These are phyloP conservation scores for Zygoascus hellenicus DNA, from an alignment of 1,139 yeast species.

Conservation along the genomic window DNA sequence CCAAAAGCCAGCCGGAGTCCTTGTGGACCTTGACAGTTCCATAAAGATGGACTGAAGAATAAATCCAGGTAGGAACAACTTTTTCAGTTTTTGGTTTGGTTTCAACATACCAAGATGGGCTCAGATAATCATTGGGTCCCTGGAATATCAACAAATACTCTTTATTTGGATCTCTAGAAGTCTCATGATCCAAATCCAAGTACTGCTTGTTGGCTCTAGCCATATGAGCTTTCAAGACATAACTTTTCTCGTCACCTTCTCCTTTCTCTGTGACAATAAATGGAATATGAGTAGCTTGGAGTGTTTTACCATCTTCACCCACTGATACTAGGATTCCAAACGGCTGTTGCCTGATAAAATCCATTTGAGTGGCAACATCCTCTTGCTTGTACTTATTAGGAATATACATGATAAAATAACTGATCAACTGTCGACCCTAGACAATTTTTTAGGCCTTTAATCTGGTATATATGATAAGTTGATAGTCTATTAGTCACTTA, in stretches of 20 bases:
- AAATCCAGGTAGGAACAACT: slow-evolving; percentile 71
- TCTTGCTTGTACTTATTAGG: slow-evolving; percentile 7
- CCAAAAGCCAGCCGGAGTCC: slow-evolving; percentile 40
- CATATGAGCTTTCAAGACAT: slow-evolving; percentile 48
- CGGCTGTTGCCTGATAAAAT: slow-evolving; percentile 31
- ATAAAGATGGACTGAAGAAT: slow-evolving; percentile 53
- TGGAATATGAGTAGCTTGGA: slow-evolving; percentile 53
- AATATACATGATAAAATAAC: slow-evolving; percentile 2
- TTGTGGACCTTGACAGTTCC: slow-evolving; percentile 47
- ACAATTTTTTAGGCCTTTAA: too few relatives aligned
- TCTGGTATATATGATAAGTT: too few relatives aligned
- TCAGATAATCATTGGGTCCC: slow-evolving; percentile 49
- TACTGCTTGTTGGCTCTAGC: slow-evolving; percentile 52
- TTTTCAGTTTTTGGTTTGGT: slow-evolving; percentile 52
- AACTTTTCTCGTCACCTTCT: slow-evolving; percentile 33
- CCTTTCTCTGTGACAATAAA: slow-evolving; percentile 31
- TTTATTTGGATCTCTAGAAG: slow-evolving; percentile 6
- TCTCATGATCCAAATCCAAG: slow-evolving; percentile 34
- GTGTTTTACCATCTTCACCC: slow-evolving; percentile 27
- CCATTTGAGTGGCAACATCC: slow-evolving; percentile 5
- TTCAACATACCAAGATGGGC: slow-evolving; percentile 57
- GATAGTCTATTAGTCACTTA: too few relatives aligned
- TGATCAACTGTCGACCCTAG: too few relatives aligned
- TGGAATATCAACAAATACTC: slow-evolving; percentile 52
- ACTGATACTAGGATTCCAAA: slow-evolving; percentile 49